Evolutionary conservation across 805 yeast genomes (phyloP).

Genomic region (Starmerella bacillaris): DNA sequence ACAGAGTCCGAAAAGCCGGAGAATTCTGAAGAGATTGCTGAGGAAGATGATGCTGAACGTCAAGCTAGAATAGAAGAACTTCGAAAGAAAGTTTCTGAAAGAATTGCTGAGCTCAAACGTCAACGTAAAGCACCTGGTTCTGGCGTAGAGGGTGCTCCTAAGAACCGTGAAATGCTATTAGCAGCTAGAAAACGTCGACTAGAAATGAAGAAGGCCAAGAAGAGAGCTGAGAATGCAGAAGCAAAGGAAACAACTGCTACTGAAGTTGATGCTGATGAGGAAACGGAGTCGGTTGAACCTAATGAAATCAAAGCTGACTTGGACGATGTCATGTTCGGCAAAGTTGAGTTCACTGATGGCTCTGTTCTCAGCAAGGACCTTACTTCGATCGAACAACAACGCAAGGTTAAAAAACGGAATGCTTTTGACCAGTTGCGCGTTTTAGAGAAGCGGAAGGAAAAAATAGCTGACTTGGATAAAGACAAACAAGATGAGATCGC

Average conservation of each 20-base stretch:
- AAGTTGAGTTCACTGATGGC: constrained; percentile 69
- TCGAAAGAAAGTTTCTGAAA: constrained; percentile 60
- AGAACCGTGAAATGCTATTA: constrained; percentile 38
- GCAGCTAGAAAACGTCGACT: constrained; percentile 27
- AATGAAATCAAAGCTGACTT: constrained; percentile 11
- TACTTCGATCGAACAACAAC: constrained; percentile 32
- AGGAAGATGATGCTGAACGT: constrained; percentile 4
- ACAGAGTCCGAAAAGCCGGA: constrained; percentile 15
- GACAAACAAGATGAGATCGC: constrained; percentile 37
- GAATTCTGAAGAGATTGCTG: background rate
- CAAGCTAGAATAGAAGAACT: constrained; percentile 38
- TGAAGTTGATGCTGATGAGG: constrained; percentile 23
- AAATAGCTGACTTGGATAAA: constrained; percentile 41
- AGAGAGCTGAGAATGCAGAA: constrained; percentile 24
- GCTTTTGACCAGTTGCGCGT: constrained; percentile 76
- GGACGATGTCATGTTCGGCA: constrained; percentile 49
- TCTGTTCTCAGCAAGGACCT: constrained; percentile 56
- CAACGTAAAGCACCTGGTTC: constrained; percentile 87
- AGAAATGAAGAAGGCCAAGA: constrained; percentile 22
- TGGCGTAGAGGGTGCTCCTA: constrained; percentile 56
- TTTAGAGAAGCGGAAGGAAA: constrained; percentile 55
- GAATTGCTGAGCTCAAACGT: constrained; percentile 50
- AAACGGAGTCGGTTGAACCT: constrained; percentile 18
- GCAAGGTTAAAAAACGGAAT: constrained; percentile 45
- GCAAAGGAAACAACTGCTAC: constrained; percentile 25